Percentiles rank a stretch among this genome's conserved stretches.
Evolutionary conservation across 192 early-diverging fungal species (phyloP).

Genomic region (Entomortierella chlamydospora): DNA sequence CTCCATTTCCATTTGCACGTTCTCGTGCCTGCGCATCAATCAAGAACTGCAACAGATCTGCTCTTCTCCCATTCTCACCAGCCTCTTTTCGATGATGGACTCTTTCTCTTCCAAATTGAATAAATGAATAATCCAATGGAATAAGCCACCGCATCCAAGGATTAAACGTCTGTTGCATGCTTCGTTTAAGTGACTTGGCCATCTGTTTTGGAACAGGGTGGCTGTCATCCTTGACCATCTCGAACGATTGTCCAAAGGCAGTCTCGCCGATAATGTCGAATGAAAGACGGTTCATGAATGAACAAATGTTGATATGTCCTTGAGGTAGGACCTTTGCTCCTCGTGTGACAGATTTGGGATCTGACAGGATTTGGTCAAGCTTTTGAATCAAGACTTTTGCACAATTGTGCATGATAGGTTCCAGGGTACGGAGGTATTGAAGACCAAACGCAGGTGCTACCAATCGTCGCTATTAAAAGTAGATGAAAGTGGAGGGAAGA

Average conservation of each 20-base stretch:
- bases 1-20: slow-evolving; percentile 25
- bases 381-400: slow-evolving; percentile 39
- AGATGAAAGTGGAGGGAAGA: neutral
- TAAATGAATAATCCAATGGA: slow-evolving; percentile 31
- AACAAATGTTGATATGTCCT: slow-evolving; percentile 35
- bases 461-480: slow-evolving; percentile 55
- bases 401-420: slow-evolving; percentile 52
- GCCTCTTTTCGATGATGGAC: slow-evolving; percentile 9
- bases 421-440: slow-evolving; percentile 61
- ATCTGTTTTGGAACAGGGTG: slow-evolving; percentile 59
- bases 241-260: slow-evolving; percentile 62
- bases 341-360: slow-evolving; percentile 43
- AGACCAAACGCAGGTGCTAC: slow-evolving; percentile 68
- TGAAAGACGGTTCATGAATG: slow-evolving; percentile 36
- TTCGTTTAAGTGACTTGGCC: slow-evolving; percentile 23
- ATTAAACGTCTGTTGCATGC: slow-evolving; percentile 35
- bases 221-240: slow-evolving; percentile 58
- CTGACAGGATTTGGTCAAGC: slow-evolving; percentile 38
- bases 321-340: slow-evolving; percentile 37
- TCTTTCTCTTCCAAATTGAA: slow-evolving; percentile 12
- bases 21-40: slow-evolving; percentile 41
- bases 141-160: slow-evolving; percentile 39
- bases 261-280: slow-evolving; percentile 66
- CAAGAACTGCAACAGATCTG: slow-evolving; percentile 30
- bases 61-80: slow-evolving; percentile 23